Evolutionary conservation across 2,329 filamentous ascomycete species (phyloP), one percentile per base, ranked within the genome.

Genomic region (Colletotrichum navitas): DNA sequence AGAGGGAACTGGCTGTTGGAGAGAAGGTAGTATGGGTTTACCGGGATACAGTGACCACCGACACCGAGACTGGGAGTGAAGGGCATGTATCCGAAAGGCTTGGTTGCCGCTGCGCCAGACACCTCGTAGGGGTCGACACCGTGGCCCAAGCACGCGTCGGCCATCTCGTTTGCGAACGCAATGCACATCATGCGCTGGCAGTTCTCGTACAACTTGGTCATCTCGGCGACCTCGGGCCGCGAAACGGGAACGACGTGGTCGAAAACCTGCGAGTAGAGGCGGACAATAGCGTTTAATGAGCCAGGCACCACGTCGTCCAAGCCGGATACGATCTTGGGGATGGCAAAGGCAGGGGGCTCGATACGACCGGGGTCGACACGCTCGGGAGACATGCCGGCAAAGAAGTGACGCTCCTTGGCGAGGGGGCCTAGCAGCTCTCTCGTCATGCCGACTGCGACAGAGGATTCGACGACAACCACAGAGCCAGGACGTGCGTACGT

Each of bases 201-300:
- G 75, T 89, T 89, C 71, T 89, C 87, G 75, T 88, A 89, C 16
- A 89, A 78, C 78, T 89, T 89, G 73, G 83, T 86, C 85, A 89
- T 88, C 77, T 89, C 87, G 1, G 87, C 87, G 1, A 88, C 86
- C 74, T 89, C 87, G 1, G 87, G 86, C 39, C 77, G 79, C 14
- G 85, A 85, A 39, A 88, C 86, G 0, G 83, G 81, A 8, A 88
- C 80, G 7, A 88, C 79, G 0, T 78, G 76, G 61, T 86, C 80
- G 72, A 88, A 88, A 1, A 83, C 84, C n/a, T 77, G 75, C 2
- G 79, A 79, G 76, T 89, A 89, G 5, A 88, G 76, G 8, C 77
- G 74, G 8, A 76, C 71, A 64, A 89, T 87, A 43, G 80, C 78
- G 11, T 81, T 75, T 2, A 87, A 78, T 0, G 86, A 87, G 14